These are phyloP conservation scores for Aspergillaceae sp. DNA, from an alignment of 2,329 filamentous ascomycete species.

Conservation along the genomic window DNA sequence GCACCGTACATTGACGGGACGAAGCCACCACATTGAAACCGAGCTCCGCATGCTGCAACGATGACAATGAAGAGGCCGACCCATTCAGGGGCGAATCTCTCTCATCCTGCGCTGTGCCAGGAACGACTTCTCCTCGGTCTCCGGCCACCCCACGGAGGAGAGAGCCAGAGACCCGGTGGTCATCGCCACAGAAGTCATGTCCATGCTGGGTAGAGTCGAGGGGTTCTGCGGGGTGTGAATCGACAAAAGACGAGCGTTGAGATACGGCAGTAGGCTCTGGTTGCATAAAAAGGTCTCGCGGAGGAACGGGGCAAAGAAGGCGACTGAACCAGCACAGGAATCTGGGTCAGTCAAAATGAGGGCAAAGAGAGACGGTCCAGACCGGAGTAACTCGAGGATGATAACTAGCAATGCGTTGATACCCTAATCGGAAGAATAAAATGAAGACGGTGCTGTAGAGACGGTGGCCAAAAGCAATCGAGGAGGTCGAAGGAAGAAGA, in stretches of 20 bases:
- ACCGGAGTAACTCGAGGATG: too few relatives aligned
- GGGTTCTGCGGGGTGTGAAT: conserved; percentile 28
- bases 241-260: conserved; percentile 37
- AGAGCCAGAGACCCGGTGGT: conserved; percentile 33
- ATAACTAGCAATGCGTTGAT: too few relatives aligned
- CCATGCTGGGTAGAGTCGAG: conserved; percentile 50
- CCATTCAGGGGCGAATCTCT: conserved; percentile 19
- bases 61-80: conserved; percentile 32
- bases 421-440: too few relatives aligned
- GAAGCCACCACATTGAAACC: conserved; percentile 45
- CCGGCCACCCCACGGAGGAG: conserved; percentile 34
- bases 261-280: conserved; percentile 47
- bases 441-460: too few relatives aligned
- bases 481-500: conserved; percentile 55
- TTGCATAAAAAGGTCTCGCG: conserved; percentile 54
- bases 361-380: neutral
- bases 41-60: conserved; percentile 38
- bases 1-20: conserved; percentile 37
- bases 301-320: conserved; percentile 21
- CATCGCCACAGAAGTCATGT: conserved; percentile 39
- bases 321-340: conserved; percentile 47
- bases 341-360: conserved; percentile 42
- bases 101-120: conserved; percentile 14
- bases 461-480: too few relatives aligned
- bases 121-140: conserved; percentile 19